Conservation (phyloP, 805 yeast species). For the Myxozyma monticola region DNA sequence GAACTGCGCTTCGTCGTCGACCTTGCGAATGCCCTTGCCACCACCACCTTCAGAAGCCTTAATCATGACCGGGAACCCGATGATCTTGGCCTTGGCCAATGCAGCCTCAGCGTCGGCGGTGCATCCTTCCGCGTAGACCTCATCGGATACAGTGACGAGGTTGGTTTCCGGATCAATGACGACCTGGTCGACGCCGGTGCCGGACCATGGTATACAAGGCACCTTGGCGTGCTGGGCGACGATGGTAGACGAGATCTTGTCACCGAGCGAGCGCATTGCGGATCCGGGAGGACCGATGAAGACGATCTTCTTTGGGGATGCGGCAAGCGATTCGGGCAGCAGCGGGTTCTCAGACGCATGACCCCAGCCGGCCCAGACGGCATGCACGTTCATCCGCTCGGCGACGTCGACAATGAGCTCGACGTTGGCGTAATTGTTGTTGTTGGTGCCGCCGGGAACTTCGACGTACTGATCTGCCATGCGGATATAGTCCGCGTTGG, state of each 20-base stretch:
- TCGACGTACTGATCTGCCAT: constrained; percentile 99
- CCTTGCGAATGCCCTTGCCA: constrained; percentile 99
- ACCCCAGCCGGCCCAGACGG: constrained; percentile 99
- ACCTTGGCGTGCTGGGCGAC: constrained; percentile 99
- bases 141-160: constrained; percentile 86
- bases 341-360: constrained; percentile 99
- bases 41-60: constrained; percentile 99
- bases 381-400: constrained; percentile 93
- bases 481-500: constrained; percentile 95
- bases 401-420: constrained; percentile 96
- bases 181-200: constrained; percentile 92
- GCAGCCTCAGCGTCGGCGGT: constrained; percentile 87
- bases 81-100: constrained; percentile 72
- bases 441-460: constrained; percentile 99
- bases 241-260: constrained; percentile 94
- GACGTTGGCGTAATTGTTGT: constrained; percentile 97
- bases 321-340: constrained; percentile 90
- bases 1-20: constrained; percentile 79
- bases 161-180: constrained; percentile 63
- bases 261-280: constrained; percentile 99
- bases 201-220: constrained; percentile 99
- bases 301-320: constrained; percentile 84
- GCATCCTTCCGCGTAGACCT: constrained; percentile 84
- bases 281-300: constrained; percentile 99
- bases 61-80: constrained; percentile 98